Base-by-base conservation (phyloP, 2,329 filamentous ascomycete species). In the Teratosphaeria nubilosa region DNA sequence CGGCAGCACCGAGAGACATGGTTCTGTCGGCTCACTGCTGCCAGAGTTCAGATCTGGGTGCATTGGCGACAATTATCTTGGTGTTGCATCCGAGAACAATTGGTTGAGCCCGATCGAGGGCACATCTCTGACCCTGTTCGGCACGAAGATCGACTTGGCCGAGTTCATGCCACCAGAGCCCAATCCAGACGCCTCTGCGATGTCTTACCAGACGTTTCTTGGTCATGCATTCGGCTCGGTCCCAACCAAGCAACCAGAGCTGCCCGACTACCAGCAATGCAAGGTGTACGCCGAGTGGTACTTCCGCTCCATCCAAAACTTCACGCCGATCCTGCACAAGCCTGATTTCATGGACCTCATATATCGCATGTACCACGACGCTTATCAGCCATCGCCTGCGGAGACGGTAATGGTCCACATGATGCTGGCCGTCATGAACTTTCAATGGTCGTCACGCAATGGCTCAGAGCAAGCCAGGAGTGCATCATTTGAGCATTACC, bases 131-230 rank as follows among this genome's bases (percentile, higher is more conserved):
- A 86, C 87, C 1, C 83, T 95, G 56, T 82, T 94, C 50, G 90
- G 89, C 34, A 87, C 87, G 64, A 86, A 88, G 52, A 87, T 94
- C 66, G 87, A 95, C 71, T 82, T 92, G 50, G 84, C 86, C 13
- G 83, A 86, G 51, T 90, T 89, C 66, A 80, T 86, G 53, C 83
- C 81, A 0, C 77, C 80, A 1, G 87, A 90, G 60, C 78, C 83
- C 70, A 82, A 87, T 65, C 85, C 88, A 20, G 75, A 82, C 73
- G 60, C 73, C 69, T 65, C 80, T 70, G 68, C 76, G 73, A 87
- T 88, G 69, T 91, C 88, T 0, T 83, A 88, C 55, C 80, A 84
- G 56, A 84, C 86, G 3, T 86, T 91, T 63, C 70, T 90, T 37
- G 83, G 85, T 59, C 85, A 87, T 3, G 76, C 79, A 27, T 80